Base-by-base conservation (phyloP, 371 early-diverging fungal species). In the Phascolomyces articulosus region DNA sequence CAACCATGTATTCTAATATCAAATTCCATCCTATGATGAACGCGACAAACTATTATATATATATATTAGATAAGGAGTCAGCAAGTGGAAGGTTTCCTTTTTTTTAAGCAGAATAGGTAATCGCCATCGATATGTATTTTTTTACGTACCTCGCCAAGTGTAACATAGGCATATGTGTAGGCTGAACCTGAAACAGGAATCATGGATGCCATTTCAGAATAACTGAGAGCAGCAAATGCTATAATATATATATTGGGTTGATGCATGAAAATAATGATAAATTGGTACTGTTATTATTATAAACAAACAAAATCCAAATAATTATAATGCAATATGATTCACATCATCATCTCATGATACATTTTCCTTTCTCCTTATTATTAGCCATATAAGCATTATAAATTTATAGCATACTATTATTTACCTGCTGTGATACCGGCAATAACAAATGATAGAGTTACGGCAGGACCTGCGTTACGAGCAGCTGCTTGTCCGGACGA, bases 1-100 rank as follows among this genome's bases (percentile, higher is more conserved):
- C 91, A 8, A 91, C 87, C 80, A 90, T 77, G 67, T 92, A 94
- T 76, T 94, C 95, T 29, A 94, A 77, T 16, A 91, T 87, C 44
- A 93, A 74, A 74, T 92, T 87, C 95, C 95, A 94, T 21, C 93
- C 93, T 63, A 94, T 88, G 26, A 87, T 87, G 92, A 92, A 94
- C 3, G 87, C 93, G n/a, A 91, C 10, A 9, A 62, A 21, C 48
- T 47, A 18, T 20, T 47, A 47, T 47, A 18, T 20, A 47, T 47
- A 28, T 3, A 21, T n/a, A n/a, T n/a, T n/a, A n/a, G n/a, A n/a
- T n/a, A n/a, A n/a, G n/a, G n/a, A n/a, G n/a, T n/a, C n/a, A n/a
- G n/a, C n/a, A n/a, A n/a, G n/a, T n/a, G n/a, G n/a, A n/a, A n/a
- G n/a, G n/a, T n/a, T n/a, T n/a, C n/a, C n/a, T n/a, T n/a, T n/a